Base-by-base conservation (phyloP, 2,329 filamentous ascomycete genomes). In the Phialophora chinensis region DNA sequence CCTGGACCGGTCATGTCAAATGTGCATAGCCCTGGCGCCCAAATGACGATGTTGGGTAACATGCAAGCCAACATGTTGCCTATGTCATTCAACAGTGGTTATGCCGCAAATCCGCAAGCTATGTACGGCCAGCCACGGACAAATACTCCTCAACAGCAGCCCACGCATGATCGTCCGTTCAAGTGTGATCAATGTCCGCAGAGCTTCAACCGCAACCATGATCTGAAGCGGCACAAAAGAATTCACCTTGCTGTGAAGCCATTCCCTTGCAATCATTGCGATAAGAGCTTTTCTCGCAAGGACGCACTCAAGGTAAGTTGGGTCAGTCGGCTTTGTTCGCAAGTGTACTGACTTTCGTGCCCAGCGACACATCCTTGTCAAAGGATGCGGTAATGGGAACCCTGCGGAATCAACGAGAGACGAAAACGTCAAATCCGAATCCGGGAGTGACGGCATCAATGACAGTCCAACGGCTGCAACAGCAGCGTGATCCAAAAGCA, bases 161-260 rank as follows among this genome's bases (percentile, higher is more conserved):
- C 84, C 10, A 83, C 85, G 31, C 89, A 90, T 64, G 94, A 98
- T 72, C 88, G 94, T 4, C 95, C 95, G 0, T 98, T 96, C 83
- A 93, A 93, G 79, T 99, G 95, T 77, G 93, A 98, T 73, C 86
- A 91, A 75, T 99, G 95, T 75, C 88, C 91, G 0, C 92, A 96
- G 77, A 93, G 91, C 44, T 99, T 99, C 81, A 98, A 96, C 78
- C 86, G 95, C 4, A 98, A 98, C 71, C 95, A 98, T 75, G 95
- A 98, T 75, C 79, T 98, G 73, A 99, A 99, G 80, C 87, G 95
- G 60, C 95, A 99, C 78, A 97, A 97, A 83, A 84, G 93, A 58
- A 98, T 98, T 66, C 95, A 99, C 78, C 80, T 98, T 65, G 91
- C 93, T 0, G 92, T 98, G 49, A 99, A 99, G 83, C 95, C 95